Evolutionary conservation across 257 asterid species (phyloP).

Genomic region (Echium plantagineum): DNA sequence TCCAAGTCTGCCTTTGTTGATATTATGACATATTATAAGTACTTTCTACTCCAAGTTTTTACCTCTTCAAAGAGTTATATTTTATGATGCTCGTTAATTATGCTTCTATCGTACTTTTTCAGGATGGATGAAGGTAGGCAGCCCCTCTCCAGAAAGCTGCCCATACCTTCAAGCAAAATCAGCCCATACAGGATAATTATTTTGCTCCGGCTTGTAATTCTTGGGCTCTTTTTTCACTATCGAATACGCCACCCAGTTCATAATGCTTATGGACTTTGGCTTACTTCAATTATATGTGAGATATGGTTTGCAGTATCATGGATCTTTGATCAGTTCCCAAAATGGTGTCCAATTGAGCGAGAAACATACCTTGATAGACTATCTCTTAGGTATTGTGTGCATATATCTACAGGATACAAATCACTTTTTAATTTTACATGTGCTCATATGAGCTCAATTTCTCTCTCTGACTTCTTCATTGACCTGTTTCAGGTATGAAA

Average conservation of each 20-base stretch:
- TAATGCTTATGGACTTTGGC: constrained; percentile 90
- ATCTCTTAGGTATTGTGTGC: constrained; percentile 48
- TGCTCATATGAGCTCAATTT: not conserved
- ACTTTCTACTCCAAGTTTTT: not conserved
- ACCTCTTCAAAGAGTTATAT: no score
- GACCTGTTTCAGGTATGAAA: constrained; percentile 62
- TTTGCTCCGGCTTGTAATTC: constrained; percentile 22
- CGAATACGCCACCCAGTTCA: constrained; percentile 80
- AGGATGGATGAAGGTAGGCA: constrained; percentile 29
- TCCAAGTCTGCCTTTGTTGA: no score
- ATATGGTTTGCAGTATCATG: constrained; percentile 95
- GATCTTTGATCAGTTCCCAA: constrained; percentile 89
- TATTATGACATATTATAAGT: not conserved
- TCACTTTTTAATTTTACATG: not conserved
- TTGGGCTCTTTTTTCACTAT: constrained; percentile 58
- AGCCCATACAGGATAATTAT: constrained; percentile 25
- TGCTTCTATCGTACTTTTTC: constrained; percentile 13
- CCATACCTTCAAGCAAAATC: constrained; percentile 22
- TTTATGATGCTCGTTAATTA: not conserved
- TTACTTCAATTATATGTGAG: constrained; percentile 82
- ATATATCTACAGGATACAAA: not conserved
- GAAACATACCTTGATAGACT: constrained; percentile 90
- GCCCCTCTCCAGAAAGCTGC: constrained; percentile 23
- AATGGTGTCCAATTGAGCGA: constrained; percentile 81
- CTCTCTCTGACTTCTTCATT: constrained; percentile 1